Evolutionary conservation across 2,329 filamentous ascomycete species (phyloP), one percentile per base, ranked within the genome.

Genomic region (Rutstroemia sydowiana): DNA sequence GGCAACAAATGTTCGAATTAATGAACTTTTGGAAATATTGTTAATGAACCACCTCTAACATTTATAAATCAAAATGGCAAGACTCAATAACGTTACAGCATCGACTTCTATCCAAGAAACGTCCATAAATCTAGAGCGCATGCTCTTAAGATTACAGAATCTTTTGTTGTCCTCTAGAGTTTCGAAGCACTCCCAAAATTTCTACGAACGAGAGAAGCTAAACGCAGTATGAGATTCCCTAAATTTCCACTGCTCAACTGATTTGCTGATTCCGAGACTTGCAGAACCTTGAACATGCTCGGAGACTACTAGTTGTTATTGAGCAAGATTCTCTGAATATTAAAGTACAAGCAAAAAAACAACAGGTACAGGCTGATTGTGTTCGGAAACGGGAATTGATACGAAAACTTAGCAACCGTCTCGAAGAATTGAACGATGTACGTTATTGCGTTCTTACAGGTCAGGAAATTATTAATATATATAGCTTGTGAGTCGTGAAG

Each of bases 231-330:
- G 20, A 20, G 21, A 42, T 32, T 11, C 20, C 21, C n/a, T 20
- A 8, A 14, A n/a, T n/a, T n/a, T 10, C 10, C 5, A 8, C 8
- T 7, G 11, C 21, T 18, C 16, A 20, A n/a, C 28, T n/a, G 37
- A 37, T 41, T 30, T 10, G 23, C 31, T 45, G 21, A 47, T n/a
- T n/a, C 5, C 28, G 32, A 7, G 3, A 28, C 2, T n/a, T 23
- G 14, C 56, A 87, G 80, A 91, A 89, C 62, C 73, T 92, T 55
- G 79, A 86, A 59, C 81, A 87, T 65, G 87, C 87, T 18, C 80
- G 82, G 37, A 76, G 75, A 0, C 75, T 87, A 28, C 78, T 91
- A 51, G 77, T 84, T 18, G 82, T 77, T 54, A 76, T 89, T 39
- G 87, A 90, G 65, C 85, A 88, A 61, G 80, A 86, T 59, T 76